Base-by-base conservation (phyloP, 768 basidiomycete species). In the Trametes gibbosa region DNA sequence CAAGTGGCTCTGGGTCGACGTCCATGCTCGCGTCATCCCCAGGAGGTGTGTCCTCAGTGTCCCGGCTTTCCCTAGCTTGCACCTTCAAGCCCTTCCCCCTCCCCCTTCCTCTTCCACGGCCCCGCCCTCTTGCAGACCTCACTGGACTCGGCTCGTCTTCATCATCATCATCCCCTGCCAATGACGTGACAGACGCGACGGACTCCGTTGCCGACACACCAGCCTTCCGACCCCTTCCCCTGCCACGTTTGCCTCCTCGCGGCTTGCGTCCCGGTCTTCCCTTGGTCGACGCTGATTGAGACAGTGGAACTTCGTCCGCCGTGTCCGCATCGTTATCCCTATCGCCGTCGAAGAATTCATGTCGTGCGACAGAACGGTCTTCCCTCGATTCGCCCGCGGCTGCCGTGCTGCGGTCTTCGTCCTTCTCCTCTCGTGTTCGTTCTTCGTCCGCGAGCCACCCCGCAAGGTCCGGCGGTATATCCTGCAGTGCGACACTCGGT, bases 401-500 rank as follows among this genome's bases (percentile, higher is more conserved):
- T 2, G 81, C 80, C 9, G 82, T 74, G 74, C 69, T 85, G 69
- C 71, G 74, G 62, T 91, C 91, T 60, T 90, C 90, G 51, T 84
- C 84, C 67, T 80, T 84, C 67, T 90, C 88, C 40, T 87, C 89
- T 16, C 74, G 73, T 29, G 79, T 85, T 53, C 79, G 75, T 29
- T 89, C 85, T 69, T 93, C 91, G 53, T 87, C 85, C 4, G 80
- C 84, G 27, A 95, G 72, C 67, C 91, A 80, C 1, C 84, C 89
- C 62, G 86, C 87, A 16, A 99, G 75, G 66, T 95, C 89, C 0
- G 95, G 95, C 3, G 97, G 96, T 25, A 98, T 92, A 73, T 98
- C 94, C 67, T 94, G 91, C 91, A 98, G 90, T 64, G 86, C 86
- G 10, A 98, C 92, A 69, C 92, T 94, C n/a, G 96, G 96, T 41